Evolutionary conservation across 805 yeast species (phyloP), one percentile per base, ranked within the genome.

Genomic region (Nakazawaea ernobii): DNA sequence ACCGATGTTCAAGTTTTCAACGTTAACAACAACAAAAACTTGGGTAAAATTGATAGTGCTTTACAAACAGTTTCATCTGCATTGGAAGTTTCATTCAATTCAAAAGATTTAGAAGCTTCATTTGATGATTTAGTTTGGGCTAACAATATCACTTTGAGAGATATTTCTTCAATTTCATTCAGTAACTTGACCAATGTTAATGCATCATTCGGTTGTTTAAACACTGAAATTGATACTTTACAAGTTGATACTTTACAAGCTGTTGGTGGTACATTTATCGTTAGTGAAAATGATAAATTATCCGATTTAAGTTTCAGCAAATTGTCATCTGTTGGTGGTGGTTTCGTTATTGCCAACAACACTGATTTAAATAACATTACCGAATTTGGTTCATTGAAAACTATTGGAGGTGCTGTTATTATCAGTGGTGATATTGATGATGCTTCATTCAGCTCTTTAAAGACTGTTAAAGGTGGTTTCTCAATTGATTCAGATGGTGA

Each of bases 401-500:
- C 86, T 51, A 80, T 92, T 60, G 87, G 86, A 64, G 98, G 99
- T 79, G 94, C 98, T 59, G 80, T 92, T 56, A 75, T 74, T 65
- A 70, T 92, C 55, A 69, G 68, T 55, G 99, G 99, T 76, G 73
- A 77, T 69, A 88, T 89, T 71, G 74, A 82, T 66, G 78, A 81
- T 62, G 94, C 94, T 63, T 71, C 89, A 52, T 79, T 94, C 66
- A 80, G 84, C 55, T 61, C 79, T 32, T 80, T 94, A 67, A 73
- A 69, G 59, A 79, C 84, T 61, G 96, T 94, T 60, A 80, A 80
- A 66, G 99, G 99, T 80, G 97, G 96, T 69, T 95, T 91, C 71
- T 71, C 73, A 62, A 76, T 94, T 63, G 84, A 84, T 65, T 77
- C 96, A 52, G 57, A 63, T 38, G 85, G 87, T 65, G 84, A 85